Evolutionary conservation across 2,329 filamentous ascomycete genomes (phyloP), one percentile per base, ranked within the genome.

Genomic region (Diaporthe destruens): DNA sequence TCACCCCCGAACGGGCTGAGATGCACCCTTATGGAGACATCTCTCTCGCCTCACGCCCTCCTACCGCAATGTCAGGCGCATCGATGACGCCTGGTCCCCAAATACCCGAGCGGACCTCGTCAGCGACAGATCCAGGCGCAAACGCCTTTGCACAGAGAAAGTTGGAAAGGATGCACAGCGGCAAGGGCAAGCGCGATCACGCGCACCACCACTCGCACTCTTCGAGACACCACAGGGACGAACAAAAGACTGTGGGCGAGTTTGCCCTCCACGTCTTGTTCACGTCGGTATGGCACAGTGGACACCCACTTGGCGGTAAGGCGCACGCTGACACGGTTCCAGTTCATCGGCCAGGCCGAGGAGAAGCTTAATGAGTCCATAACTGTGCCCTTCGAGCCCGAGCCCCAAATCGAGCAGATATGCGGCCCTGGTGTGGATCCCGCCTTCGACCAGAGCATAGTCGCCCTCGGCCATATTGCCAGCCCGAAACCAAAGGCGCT

Each of bases 221-320:
- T 78, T 96, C 93, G 47, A 88, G 90, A 71, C 90, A 92, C 77
- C 87, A 91, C 77, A 89, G 90, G 76, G 90, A 92, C 69, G 94
- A 97, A 75, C 90, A 93, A 76, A 97, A 96, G 82, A 98, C 95
- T 0, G 95, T 98, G n/a, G 95, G 95, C 71, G 96, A 99, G 85
- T 98, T 98, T 88, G 96, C 96, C 25, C 86, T 99, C 74, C 96
- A 98, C 82, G 96, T 98, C 77, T 86, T 99, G 55, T 98, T 98
- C 83, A 98, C 96, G 76, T 95, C 95, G 74, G 92, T 94, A 81
- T 82, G 89, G 85, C 71, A 57, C 72, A 47, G 69, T 70, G 65
- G 71, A 69, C n/a, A 42, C 61, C 32, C 25, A 20, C 36, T 36
- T 49, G 4, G 44, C 9, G 44, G 23, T 11, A 29, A 47, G n/a